These are phyloP conservation scores for Scheffersomyces cryptocercus DNA, from an alignment of 1,139 yeast species.

Conservation along the genomic window DNA sequence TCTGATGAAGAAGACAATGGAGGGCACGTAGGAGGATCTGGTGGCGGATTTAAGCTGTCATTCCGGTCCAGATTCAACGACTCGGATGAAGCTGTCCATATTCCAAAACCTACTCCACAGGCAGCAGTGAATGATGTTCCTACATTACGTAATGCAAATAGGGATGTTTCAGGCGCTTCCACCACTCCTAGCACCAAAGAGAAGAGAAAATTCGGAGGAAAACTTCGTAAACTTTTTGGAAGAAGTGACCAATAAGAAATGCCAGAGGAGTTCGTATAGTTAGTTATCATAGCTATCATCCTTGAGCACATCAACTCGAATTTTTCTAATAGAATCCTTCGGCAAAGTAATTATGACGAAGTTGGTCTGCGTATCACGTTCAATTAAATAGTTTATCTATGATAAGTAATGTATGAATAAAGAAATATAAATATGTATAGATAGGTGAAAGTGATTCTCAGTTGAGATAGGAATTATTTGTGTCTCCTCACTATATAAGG, in stretches of 20 bases:
- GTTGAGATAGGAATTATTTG: too few species aligned
- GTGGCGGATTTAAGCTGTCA: background rate
- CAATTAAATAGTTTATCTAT: too few species aligned
- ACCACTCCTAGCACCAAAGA: slow-evolving; percentile 23
- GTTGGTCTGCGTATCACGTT: too few species aligned
- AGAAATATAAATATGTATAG: too few species aligned
- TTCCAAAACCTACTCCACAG: slow-evolving; percentile 3
- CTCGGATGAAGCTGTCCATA: slow-evolving; percentile 19
- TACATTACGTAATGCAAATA: slow-evolving; percentile 4
- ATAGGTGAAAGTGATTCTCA: too few species aligned
- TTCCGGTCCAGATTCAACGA: slow-evolving; percentile 20
- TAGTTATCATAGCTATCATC: too few species aligned
- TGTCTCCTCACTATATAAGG: too few species aligned
- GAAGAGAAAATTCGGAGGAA: slow-evolving; percentile 53
- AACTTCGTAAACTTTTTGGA: slow-evolving; percentile 63
- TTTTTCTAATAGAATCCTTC: too few species aligned
- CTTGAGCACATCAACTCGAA: too few species aligned
- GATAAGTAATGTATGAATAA: too few species aligned
- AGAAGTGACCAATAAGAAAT: slow-evolving; percentile 16
- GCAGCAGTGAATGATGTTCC: slow-evolving; percentile 5
- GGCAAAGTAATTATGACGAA: too few species aligned
- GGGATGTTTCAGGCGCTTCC: background rate
- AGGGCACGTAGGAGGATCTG: slow-evolving; percentile 8
- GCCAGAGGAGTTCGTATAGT: too few species aligned
- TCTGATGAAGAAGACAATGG: slow-evolving; percentile 45